Evolutionary conservation across 164 flowering plant genomes (phyloP).

Genomic region (Magnolia changhungtana): DNA sequence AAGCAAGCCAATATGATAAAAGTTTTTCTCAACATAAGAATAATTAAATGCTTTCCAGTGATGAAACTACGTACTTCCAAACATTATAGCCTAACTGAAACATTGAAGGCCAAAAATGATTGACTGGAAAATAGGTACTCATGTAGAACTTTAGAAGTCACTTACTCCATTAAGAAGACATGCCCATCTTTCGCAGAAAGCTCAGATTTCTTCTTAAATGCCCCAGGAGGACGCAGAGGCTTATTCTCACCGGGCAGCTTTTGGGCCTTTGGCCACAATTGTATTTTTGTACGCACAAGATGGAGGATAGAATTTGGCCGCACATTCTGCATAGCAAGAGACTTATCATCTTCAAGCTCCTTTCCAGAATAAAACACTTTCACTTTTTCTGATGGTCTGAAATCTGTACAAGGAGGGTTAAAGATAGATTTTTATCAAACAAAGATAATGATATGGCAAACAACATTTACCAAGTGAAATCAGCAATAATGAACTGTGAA

Average conservation of each 20-base stretch:
- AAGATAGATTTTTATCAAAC: background rate
- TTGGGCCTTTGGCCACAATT: constrained; percentile 81
- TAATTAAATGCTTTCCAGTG: background rate
- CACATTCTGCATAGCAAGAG: constrained; percentile 76
- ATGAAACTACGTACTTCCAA: background rate
- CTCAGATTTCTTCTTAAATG: constrained; percentile 95
- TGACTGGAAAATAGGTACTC: background rate
- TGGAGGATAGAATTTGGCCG: constrained; percentile 87
- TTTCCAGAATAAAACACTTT: constrained; percentile 71
- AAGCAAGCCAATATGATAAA: no score
- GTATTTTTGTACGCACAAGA: constrained; percentile 84
- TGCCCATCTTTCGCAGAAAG: constrained; percentile 96
- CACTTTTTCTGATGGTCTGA: constrained; percentile 68
- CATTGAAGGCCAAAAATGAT: background rate
- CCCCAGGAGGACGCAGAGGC: constrained; percentile 97
- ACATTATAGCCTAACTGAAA: background rate
- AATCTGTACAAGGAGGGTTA: constrained; percentile 45
- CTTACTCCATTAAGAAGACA: constrained; percentile 98
- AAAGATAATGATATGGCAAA: background rate
- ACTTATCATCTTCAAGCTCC: constrained; percentile 74
- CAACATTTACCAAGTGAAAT: background rate
- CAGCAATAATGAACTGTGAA: background rate
- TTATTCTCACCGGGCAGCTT: constrained; percentile 90
- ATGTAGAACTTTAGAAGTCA: constrained; percentile 4
- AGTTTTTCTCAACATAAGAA: background rate